These are phyloP conservation scores for Saccharomycopsis lassenensis DNA, from an alignment of 805 yeast species.

Conservation along the genomic window DNA sequence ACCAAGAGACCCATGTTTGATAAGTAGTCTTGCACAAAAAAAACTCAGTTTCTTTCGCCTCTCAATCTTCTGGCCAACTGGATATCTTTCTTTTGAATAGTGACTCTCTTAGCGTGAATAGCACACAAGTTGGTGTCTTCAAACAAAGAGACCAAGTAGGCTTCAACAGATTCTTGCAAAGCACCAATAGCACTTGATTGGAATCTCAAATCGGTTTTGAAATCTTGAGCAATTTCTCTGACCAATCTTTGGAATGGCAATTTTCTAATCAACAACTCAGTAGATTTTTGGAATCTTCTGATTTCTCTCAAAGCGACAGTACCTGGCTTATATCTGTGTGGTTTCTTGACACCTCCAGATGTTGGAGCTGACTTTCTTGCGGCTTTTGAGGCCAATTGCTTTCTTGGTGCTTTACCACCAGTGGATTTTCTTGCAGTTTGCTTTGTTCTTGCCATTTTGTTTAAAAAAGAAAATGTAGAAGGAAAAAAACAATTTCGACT, in stretches of 20 bases:
- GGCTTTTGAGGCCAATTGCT: conserved; percentile 83
- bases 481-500: no score
- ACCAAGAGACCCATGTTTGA: no score
- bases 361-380: conserved; percentile 85
- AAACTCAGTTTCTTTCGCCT: conserved; percentile 67
- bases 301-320: conserved; percentile 88
- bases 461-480: no score
- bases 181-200: conserved; percentile 88
- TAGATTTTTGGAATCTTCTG: conserved; percentile 85
- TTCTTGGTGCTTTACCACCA: conserved; percentile 91
- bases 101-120: conserved; percentile 88
- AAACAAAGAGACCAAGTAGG: conserved; percentile 73
- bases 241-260: conserved; percentile 87
- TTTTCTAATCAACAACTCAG: conserved; percentile 79
- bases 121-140: conserved; percentile 91
- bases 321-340: conserved; percentile 94
- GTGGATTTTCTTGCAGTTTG: conserved; percentile 86
- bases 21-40: no score
- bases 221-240: conserved; percentile 81
- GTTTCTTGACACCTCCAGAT: conserved; percentile 82
- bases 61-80: conserved; percentile 88
- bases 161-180: conserved; percentile 84
- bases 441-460: conserved; percentile 88
- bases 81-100: conserved; percentile 86
- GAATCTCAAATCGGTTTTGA: conserved; percentile 79